A percentile compares a stretch with the other conserved stretches of the same genome.
These are phyloP conservation scores for Fraxinus floribunda DNA, from an alignment of 305 asterid genomes.

Conservation along the genomic window DNA sequence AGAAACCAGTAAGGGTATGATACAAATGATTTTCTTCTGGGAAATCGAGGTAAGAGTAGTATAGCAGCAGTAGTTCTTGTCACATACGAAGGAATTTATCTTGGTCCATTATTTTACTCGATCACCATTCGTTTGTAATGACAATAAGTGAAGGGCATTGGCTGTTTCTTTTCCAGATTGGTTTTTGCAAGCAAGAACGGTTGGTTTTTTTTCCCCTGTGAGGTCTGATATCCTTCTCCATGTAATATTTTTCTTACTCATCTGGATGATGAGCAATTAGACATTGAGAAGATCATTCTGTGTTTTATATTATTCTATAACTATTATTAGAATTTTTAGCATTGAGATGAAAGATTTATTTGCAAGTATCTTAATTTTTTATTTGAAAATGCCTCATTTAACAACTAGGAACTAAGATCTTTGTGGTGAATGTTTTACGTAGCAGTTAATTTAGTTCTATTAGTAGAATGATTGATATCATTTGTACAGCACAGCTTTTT, in stretches of 20 bases:
- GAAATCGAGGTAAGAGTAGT: background rate
- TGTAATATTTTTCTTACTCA: background rate
- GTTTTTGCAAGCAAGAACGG: background rate
- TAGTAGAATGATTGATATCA: background rate
- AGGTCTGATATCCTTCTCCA: slow-evolving; percentile 8
- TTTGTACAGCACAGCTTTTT: background rate
- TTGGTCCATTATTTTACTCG: slow-evolving; percentile 15
- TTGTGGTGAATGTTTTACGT: background rate
- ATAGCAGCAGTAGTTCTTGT: background rate
- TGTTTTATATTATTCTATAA: slow-evolving; percentile 18
- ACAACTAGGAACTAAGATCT: background rate
- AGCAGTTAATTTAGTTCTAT: background rate
- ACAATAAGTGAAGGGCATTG: slow-evolving; percentile 22
- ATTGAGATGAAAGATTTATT: slow-evolving; percentile 18
- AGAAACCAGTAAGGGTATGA: slow-evolving; percentile 82
- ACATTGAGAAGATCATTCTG: slow-evolving; percentile 15
- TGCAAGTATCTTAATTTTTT: slow-evolving; percentile 13
- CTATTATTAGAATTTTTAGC: slow-evolving; percentile 14
- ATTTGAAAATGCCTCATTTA: background rate
- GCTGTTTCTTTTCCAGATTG: background rate
- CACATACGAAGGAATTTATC: slow-evolving; percentile 17
- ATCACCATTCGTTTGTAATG: slow-evolving; percentile 21
- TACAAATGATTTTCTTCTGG: background rate
- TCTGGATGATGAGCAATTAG: slow-evolving; percentile 17
- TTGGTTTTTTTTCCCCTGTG: background rate